Percentiles rank a stretch among this genome's conserved stretches.
Evolutionary conservation across 257 asterid genomes (phyloP).

Genomic region (Nicotiana obtusifolia): DNA sequence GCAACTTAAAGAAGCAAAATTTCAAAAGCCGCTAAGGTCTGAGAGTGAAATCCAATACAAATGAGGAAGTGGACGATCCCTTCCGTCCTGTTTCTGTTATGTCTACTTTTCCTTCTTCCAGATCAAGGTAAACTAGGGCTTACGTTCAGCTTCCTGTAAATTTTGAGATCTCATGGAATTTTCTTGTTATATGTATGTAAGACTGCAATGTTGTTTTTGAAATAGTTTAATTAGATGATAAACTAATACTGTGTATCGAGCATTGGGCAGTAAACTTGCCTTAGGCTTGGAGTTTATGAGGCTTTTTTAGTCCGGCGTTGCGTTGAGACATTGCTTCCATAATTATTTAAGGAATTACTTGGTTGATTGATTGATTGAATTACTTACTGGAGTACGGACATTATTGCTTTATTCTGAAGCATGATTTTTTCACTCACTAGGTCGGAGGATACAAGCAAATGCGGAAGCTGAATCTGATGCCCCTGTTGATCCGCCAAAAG

Average conservation of each 20-base stretch:
- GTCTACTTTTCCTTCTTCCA: slow-evolving; percentile 70
- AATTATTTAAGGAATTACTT: not conserved
- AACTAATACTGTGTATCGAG: too few relatives aligned
- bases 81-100: slow-evolving; percentile 53
- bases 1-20: not conserved
- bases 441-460: slow-evolving; percentile 63
- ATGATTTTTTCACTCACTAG: slow-evolving; percentile 21
- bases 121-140: slow-evolving; percentile 55
- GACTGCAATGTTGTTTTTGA: not conserved
- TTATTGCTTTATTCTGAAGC: not conserved
- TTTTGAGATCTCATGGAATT: too few relatives aligned
- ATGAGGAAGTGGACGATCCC: slow-evolving; percentile 92
- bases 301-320: too few relatives aligned
- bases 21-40: not conserved
- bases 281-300: too few relatives aligned
- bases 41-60: not conserved
- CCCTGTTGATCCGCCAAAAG: slow-evolving; percentile 74
- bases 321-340: not conserved
- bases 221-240: too few relatives aligned
- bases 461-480: slow-evolving; percentile 67
- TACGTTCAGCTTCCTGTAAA: not conserved
- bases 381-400: not conserved
- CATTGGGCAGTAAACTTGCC: too few relatives aligned
- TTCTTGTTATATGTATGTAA: not conserved
- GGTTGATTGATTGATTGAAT: not conserved